A percentile compares a stretch with the other conserved stretches of the same genome.
Evolutionary conservation across 495 filamentous ascomycete genomes (phyloP).

Genomic region (Pseudevernia furfuracea): DNA sequence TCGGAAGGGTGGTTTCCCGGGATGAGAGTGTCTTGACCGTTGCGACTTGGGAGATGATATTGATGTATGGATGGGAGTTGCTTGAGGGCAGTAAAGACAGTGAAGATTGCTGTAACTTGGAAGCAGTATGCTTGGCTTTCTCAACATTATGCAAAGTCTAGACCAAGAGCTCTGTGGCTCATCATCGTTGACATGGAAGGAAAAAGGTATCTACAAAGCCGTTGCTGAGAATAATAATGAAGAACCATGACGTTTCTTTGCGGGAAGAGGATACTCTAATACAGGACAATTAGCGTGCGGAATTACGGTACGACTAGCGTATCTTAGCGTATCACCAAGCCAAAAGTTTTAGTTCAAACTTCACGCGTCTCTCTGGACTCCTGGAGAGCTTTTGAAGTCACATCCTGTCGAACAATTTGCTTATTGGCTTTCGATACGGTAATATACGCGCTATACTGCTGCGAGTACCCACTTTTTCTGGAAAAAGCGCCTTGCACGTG

Average conservation of each 20-base stretch:
- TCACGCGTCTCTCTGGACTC: background rate
- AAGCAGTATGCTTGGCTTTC: constrained; percentile 17
- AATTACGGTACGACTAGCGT: background rate
- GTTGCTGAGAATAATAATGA: background rate
- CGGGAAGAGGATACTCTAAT: background rate
- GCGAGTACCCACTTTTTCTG: background rate
- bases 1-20: background rate
- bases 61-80: background rate
- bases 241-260: constrained; percentile 5
- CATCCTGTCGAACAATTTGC: too few species aligned
- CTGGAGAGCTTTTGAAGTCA: too few species aligned
- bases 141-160: constrained; percentile 16
- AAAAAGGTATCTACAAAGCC: background rate
- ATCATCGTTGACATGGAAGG: background rate
- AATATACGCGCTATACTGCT: background rate
- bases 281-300: background rate
- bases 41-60: constrained; percentile 2
- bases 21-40: background rate
- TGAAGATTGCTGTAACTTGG: constrained; percentile 17
- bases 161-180: too few species aligned
- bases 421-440: too few species aligned
- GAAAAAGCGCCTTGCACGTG: background rate
- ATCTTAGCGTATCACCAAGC: background rate
- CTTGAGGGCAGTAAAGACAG: constrained; percentile 12
- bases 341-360: too few species aligned